These are phyloP conservation scores for Neurospora sp. DNA, from an alignment of 495 filamentous ascomycete genomes.

Conservation along the genomic window DNA sequence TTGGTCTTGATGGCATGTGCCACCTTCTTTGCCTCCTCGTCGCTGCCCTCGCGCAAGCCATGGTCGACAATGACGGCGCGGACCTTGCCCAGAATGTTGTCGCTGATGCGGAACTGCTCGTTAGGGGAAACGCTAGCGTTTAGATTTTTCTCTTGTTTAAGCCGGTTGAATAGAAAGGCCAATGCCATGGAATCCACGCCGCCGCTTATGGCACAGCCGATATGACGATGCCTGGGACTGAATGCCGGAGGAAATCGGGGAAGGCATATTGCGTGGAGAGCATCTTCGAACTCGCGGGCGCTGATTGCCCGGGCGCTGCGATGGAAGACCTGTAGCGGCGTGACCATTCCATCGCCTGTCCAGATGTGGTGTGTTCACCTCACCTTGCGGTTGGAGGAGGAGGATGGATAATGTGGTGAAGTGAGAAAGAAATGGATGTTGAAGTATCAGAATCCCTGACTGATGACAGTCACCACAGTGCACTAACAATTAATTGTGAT, in stretches of 20 bases:
- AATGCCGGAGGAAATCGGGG: slow-evolving; percentile 27
- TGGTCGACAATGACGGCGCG: slow-evolving; percentile 74
- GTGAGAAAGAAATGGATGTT: background rate
- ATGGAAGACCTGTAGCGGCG: slow-evolving; percentile 28
- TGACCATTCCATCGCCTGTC: slow-evolving; percentile 33
- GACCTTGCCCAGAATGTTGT: slow-evolving; percentile 34
- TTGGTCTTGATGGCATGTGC: slow-evolving; percentile 34
- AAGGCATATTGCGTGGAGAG: slow-evolving; percentile 40
- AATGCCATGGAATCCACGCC: slow-evolving; percentile 96
- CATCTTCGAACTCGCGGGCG: slow-evolving; percentile 40
- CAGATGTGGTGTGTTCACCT: background rate
- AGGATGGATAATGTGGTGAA: background rate
- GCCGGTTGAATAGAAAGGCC: slow-evolving; percentile 54
- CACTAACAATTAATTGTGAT: background rate
- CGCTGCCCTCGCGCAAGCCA: slow-evolving; percentile 55
- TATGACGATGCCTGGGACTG: slow-evolving; percentile 12
- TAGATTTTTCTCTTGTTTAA: slow-evolving; percentile 6
- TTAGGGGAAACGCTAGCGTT: background rate
- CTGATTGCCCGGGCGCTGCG: slow-evolving; percentile 37
- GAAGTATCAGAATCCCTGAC: background rate
- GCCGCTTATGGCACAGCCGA: slow-evolving; percentile 66
- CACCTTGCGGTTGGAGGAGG: background rate
- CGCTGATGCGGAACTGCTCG: slow-evolving; percentile 18
- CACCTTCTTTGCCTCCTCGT: slow-evolving; percentile 55
- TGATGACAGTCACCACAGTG: background rate